Percentiles rank a stretch among this genome's conserved stretches.
These are phyloP conservation scores for Calonectria pteridis DNA, from an alignment of 2,329 filamentous ascomycete genomes.

Conservation along the genomic window DNA sequence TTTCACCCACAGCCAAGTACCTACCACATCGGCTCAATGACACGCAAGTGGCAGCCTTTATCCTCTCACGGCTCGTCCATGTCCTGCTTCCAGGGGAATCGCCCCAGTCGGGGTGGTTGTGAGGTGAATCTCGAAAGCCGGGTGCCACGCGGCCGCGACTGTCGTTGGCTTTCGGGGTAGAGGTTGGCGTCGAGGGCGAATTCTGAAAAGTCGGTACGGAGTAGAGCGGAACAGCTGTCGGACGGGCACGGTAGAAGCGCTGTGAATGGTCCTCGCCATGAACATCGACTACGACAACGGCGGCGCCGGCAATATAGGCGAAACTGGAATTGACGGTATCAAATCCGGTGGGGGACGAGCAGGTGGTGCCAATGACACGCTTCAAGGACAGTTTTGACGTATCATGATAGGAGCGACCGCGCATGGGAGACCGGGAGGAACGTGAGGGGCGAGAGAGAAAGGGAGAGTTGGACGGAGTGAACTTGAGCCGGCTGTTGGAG, in stretches of 20 bases:
- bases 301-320: constrained; percentile 92
- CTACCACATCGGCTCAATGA: constrained; percentile 88
- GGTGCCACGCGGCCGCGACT: constrained; percentile 69
- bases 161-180: constrained; percentile 73
- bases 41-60: constrained; percentile 94
- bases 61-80: constrained; percentile 90
- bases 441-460: constrained; percentile 71
- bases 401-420: constrained; percentile 62
- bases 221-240: constrained; percentile 78
- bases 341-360: constrained; percentile 86
- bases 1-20: constrained; percentile 93
- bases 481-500: constrained; percentile 70
- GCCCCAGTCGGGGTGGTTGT: constrained; percentile 62
- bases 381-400: constrained; percentile 77
- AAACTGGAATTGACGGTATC: constrained; percentile 84
- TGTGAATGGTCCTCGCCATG: constrained; percentile 77
- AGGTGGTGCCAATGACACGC: constrained; percentile 92
- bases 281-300: constrained; percentile 89
- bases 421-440: constrained; percentile 72
- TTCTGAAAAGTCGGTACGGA: constrained; percentile 66
- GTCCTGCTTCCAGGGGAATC: constrained; percentile 78
- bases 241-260: constrained; percentile 90
- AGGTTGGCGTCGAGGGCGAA: constrained; percentile 62
- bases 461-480: constrained; percentile 84
- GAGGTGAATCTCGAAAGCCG: constrained; percentile 61